Conservation (phyloP, 1,284 basidiomycete genomes). For the Leccinum solheimii region DNA sequence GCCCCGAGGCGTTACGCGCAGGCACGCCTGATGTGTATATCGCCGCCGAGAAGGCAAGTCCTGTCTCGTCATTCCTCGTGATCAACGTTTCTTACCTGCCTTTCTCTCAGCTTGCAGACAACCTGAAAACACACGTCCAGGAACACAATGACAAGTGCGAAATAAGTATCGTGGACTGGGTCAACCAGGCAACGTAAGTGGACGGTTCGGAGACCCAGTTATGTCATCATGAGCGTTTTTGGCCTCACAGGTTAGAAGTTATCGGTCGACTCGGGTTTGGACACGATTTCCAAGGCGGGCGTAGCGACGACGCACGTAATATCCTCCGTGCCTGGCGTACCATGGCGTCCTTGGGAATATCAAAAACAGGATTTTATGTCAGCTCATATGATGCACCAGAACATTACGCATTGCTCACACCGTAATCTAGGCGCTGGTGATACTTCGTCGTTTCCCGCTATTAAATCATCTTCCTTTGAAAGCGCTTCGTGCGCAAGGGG, state of each 20-base stretch:
- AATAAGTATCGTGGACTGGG: slow-evolving; percentile 10
- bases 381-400: not conserved
- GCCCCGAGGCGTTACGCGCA: slow-evolving; percentile 7
- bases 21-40: slow-evolving; percentile 9
- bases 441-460: slow-evolving; percentile 7
- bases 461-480: slow-evolving; percentile 7
- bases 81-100: not conserved
- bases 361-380: slow-evolving; percentile 7
- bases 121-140: slow-evolving; percentile 1
- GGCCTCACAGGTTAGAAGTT: not conserved
- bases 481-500: slow-evolving; percentile 3
- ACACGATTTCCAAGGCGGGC: slow-evolving; percentile 10
- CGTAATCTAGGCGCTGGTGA: not conserved
- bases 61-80: not conserved
- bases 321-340: slow-evolving; percentile 7
- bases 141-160: slow-evolving; percentile 3
- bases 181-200: slow-evolving; percentile 11
- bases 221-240: not conserved
- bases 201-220: not conserved
- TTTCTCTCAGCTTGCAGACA: slow-evolving; percentile 6
- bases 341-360: slow-evolving; percentile 7
- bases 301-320: not conserved
- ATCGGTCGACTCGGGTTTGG: slow-evolving; percentile 12
- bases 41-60: slow-evolving; percentile 8
- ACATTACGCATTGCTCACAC: not conserved